phyloP scores from a whole-genome alignment of 1,284 basidiomycete species.

The Macrocystidia cucumis region DNA sequence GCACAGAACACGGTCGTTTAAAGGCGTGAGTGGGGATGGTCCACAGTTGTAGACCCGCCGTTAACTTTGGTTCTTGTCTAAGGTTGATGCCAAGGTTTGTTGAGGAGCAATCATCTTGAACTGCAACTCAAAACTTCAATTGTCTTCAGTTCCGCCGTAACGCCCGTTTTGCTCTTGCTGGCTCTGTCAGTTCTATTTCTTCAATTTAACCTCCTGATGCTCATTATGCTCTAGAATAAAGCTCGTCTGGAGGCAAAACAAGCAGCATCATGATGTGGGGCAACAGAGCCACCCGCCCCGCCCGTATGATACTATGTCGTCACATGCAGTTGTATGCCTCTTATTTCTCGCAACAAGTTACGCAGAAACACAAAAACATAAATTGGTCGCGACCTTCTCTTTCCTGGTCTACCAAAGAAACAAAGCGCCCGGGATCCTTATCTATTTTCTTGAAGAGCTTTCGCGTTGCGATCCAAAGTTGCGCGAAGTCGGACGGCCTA shows the following conservation, averaged over 20 bases:
- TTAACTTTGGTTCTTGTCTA: slow-evolving; percentile 6
- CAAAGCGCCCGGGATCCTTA: too few relatives aligned
- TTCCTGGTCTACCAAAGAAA: too few relatives aligned
- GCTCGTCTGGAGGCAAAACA: slow-evolving; percentile 53
- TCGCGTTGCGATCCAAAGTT: slow-evolving; percentile 50
- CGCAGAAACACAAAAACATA: too few relatives aligned
- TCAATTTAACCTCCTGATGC: slow-evolving; percentile 3
- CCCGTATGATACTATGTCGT: slow-evolving; percentile 8
- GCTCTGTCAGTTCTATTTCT: slow-evolving; percentile 55
- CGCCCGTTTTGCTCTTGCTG: slow-evolving; percentile 67
- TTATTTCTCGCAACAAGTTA: too few relatives aligned
- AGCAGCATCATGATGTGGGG: slow-evolving; percentile 36
- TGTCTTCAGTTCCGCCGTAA: slow-evolving; percentile 76
- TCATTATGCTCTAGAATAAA: slow-evolving; percentile 39
- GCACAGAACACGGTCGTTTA: slow-evolving; percentile 77
- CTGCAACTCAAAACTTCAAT: slow-evolving; percentile 10
- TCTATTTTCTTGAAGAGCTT: slow-evolving; percentile 24
- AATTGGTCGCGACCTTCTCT: too few relatives aligned
- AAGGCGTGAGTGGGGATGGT: slow-evolving; percentile 89
- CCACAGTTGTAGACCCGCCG: too few relatives aligned
- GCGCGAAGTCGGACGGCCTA: slow-evolving; percentile 53
- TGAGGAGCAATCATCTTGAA: slow-evolving; percentile 8
- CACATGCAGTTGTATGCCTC: slow-evolving; percentile 13
- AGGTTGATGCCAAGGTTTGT: slow-evolving; percentile 83
- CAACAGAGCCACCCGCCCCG: too few relatives aligned